Evolutionary conservation across 2,329 filamentous ascomycete species (phyloP), one percentile per base, ranked within the genome.

Genomic region (Aspergillus sp.): DNA sequence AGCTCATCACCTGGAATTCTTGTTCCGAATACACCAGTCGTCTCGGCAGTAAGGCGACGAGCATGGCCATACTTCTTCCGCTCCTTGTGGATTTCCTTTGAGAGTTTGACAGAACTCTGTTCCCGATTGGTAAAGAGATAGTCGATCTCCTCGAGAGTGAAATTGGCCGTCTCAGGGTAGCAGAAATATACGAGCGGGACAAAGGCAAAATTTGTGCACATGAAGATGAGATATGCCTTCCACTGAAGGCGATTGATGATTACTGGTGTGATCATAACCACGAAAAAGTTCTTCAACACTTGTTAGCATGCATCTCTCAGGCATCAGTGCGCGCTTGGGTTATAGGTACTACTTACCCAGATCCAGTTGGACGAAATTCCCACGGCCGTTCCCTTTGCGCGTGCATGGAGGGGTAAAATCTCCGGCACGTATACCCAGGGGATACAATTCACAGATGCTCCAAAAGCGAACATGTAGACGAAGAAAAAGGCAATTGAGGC

Each of bases 401-500:
- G 70, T 3, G 78, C 79, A 56, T 81, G 77, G 1, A 82, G 70
- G 0, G 81, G 80, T 2, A 82, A 63, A 34, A 83, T 81, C 59
- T 83, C 79, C 0, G 79, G 77, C 0, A 79, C 77, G 58, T 79
- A 80, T 1, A 79, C 76, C 80, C 80, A 82, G 0, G 80, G 79
- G 8, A 82, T 77, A 45, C 75, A 78, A 55, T 80, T 81, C 4
- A 76, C 74, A 3, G 74, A 75, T 5, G 75, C 75, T 3, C 77
- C 78, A 51, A 76, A 77, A 19, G 75, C 72, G 6, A 77, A 64
- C 74, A 77, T 77, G 54, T 72, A 75, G 51, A 71, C 30, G 67
- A 82, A 81, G 68, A 81, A 81, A 64, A 82, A 81, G 0, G 79
- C 73, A 8, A 82, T 75, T 19, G 77, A 78, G 0, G 79, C 80